Evolutionary conservation across 2,329 filamentous ascomycete genomes (phyloP), one percentile per base, ranked within the genome.

Genomic region (Aspergillus sp.): DNA sequence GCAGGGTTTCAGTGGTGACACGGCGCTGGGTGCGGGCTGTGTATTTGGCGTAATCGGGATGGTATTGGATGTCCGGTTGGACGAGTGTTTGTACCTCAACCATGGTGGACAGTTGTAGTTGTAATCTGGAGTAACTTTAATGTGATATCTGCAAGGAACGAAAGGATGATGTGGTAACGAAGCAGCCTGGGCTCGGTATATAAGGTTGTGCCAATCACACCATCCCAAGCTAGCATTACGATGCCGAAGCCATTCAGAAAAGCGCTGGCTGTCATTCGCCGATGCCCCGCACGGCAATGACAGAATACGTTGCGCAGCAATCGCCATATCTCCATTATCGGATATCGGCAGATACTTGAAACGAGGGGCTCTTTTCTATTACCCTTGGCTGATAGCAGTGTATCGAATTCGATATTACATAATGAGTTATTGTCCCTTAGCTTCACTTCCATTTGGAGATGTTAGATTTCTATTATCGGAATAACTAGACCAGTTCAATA

Each of bases 1-100:
- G 17, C 1, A 74, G 61, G 3, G 55, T 23, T 32, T 72, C 69
- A 1, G 63, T 64, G 9, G 64, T 57, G 10, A 69, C 55, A 8
- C 72, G 69, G 23, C 58, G 62, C 55, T 63, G 48, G 0, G 57
- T 60, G 47, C 69, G 66, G 2, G 69, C 68, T 7, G 62, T 47
- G 49, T 67, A 74, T 43, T 74, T 73, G 15, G 65, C 62, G 41
- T 67, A 61, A 19, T 74, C 65, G 0, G 69, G 71, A 12, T 62
- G 60, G 58, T 75, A 74, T 12, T 68, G 61, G 52, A 74, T 73
- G 63, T 75, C 72, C 7, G 73, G 72, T 48, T 74, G 71, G 19
- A 49, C 21, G 6, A 49, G 23, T 9, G 25, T 32, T 32, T 49
- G 47, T 13, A 49, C 47, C 8, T 49, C 47, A 8, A 49, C 47